Conservation (phyloP, 176 grass and related monocot genomes). For the Zoysia pacifica region DNA sequence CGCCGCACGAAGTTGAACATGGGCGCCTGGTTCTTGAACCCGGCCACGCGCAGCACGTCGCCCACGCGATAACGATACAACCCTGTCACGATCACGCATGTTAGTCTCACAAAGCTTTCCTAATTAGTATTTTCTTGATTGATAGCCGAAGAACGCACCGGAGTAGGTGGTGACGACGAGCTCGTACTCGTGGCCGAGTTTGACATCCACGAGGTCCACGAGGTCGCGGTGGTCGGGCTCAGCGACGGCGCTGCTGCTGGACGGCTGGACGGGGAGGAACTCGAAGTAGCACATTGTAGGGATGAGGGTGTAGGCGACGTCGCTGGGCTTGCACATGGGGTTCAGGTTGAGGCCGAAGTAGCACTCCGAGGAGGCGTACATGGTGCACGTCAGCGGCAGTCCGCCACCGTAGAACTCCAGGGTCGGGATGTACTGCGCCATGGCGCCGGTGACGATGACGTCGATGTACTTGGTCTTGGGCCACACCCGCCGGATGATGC, state of each 20-base stretch:
- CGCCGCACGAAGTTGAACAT: constrained; percentile 63
- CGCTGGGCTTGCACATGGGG: constrained; percentile 81
- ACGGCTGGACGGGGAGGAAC: constrained; percentile 63
- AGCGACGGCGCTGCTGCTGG: neutral
- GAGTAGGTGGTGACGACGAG: constrained; percentile 73
- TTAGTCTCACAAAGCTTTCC: neutral
- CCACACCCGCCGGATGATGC: constrained; percentile 83
- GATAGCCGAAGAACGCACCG: neutral
- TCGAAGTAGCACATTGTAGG: constrained; percentile 96
- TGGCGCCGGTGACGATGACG: constrained; percentile 95
- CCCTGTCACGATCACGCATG: constrained; percentile 22
- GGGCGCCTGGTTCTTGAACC: constrained; percentile 70
- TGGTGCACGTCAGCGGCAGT: constrained; percentile 85
- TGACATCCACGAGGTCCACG: constrained; percentile 58
- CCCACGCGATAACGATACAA: constrained; percentile 73
- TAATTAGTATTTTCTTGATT: neutral
- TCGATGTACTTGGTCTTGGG: constrained; percentile 90
- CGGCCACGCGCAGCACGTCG: constrained; percentile 66
- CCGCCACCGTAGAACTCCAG: constrained; percentile 78
- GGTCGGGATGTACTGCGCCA: constrained; percentile 91
- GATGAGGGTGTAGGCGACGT: constrained; percentile 93
- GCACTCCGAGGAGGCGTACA: constrained; percentile 96
- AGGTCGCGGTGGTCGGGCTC: constrained; percentile 53
- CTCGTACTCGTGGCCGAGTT: constrained; percentile 67
- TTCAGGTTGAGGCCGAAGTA: constrained; percentile 92